A percentile compares a stretch with the other conserved stretches of the same genome.
phyloP scores from a whole-genome alignment of 2,329 filamentous ascomycete species.

The Aulographum hederae region DNA sequence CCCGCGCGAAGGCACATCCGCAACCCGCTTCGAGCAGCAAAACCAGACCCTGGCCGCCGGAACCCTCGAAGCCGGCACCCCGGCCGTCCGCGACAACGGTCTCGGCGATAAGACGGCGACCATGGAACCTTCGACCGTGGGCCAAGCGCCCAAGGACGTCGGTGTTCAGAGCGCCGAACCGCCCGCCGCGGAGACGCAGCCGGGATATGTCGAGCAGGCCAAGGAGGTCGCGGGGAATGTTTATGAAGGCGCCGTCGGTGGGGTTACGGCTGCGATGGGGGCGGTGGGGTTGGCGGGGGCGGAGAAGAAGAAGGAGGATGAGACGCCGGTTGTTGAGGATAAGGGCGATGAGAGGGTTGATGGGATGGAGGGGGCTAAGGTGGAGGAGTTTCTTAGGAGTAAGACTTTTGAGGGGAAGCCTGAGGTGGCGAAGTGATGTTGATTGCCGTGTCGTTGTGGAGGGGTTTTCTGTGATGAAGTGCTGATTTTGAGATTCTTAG shows the following conservation, averaged over 20 bases:
- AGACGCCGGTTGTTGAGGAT: constrained; percentile 6
- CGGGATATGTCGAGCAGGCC: constrained; percentile 23
- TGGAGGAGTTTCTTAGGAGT: constrained; percentile 18
- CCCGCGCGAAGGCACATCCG: constrained; percentile 19
- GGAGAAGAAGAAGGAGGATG: constrained; percentile 10
- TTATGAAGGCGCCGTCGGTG: constrained; percentile 10
- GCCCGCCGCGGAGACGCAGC: constrained; percentile 12
- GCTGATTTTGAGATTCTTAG: no score
- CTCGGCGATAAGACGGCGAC: constrained; percentile 25
- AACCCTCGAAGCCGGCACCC: constrained; percentile 23
- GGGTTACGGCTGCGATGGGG: constrained; percentile 14
- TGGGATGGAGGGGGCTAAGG: constrained; percentile 10
- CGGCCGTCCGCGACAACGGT: constrained; percentile 21
- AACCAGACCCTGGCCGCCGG: constrained; percentile 23
- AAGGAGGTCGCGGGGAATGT: constrained; percentile 17
- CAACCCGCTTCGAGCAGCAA: constrained; percentile 22
- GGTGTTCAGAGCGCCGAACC: no score
- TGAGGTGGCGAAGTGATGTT: not conserved
- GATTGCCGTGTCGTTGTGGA: no score
- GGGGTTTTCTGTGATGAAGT: no score
- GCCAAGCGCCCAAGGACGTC: constrained; percentile 29
- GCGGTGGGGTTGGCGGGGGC: constrained; percentile 15
- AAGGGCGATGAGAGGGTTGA: constrained; percentile 10
- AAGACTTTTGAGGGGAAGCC: constrained; percentile 4
- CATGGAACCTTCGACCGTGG: constrained; percentile 29